These are phyloP conservation scores for Stenogyne calaminthoides DNA, from an alignment of 305 asterid species.

Conservation along the genomic window DNA sequence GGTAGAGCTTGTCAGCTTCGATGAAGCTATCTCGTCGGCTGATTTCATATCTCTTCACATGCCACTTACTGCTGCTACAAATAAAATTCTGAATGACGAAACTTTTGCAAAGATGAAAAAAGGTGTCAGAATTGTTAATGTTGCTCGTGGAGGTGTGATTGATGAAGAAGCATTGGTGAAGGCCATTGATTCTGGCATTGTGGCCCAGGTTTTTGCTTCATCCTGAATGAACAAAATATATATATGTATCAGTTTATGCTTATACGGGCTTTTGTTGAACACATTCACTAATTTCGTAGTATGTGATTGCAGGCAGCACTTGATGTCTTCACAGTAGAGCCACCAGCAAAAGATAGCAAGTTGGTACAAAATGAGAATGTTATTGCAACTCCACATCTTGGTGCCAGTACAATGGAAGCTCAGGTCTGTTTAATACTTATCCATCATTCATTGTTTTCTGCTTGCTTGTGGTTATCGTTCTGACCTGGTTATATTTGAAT, in stretches of 20 bases:
- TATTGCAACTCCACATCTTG: slow-evolving; percentile 95
- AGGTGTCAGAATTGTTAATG: slow-evolving; percentile 86
- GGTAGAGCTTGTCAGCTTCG: slow-evolving; percentile 90
- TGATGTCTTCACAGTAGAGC: slow-evolving; percentile 94
- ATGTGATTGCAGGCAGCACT: slow-evolving; percentile 77
- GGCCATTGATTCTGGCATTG: slow-evolving; percentile 92
- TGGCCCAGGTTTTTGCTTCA: slow-evolving; percentile 73
- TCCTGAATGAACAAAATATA: slow-evolving; percentile 1
- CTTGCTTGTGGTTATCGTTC: slow-evolving; percentile 9
- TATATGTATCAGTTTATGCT: neutral
- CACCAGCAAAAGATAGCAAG: slow-evolving; percentile 85
- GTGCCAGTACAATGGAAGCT: slow-evolving; percentile 98
- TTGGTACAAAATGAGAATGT: slow-evolving; percentile 76
- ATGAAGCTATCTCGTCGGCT: slow-evolving; percentile 72
- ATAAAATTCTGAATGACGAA: slow-evolving; percentile 75
- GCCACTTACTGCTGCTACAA: slow-evolving; percentile 90
- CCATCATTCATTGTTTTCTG: neutral
- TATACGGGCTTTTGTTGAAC: neutral
- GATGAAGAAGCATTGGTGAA: slow-evolving; percentile 92
- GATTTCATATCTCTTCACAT: slow-evolving; percentile 98
- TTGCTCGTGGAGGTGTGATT: slow-evolving; percentile 99
- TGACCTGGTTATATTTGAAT: slow-evolving; percentile 23
- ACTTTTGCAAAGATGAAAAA: slow-evolving; percentile 95
- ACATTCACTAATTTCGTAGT: slow-evolving; percentile 9
- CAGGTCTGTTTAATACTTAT: slow-evolving; percentile 59